Conservation (phyloP, 2,329 filamentous ascomycete genomes). For the Ascochyta viciae-villosae region DNA sequence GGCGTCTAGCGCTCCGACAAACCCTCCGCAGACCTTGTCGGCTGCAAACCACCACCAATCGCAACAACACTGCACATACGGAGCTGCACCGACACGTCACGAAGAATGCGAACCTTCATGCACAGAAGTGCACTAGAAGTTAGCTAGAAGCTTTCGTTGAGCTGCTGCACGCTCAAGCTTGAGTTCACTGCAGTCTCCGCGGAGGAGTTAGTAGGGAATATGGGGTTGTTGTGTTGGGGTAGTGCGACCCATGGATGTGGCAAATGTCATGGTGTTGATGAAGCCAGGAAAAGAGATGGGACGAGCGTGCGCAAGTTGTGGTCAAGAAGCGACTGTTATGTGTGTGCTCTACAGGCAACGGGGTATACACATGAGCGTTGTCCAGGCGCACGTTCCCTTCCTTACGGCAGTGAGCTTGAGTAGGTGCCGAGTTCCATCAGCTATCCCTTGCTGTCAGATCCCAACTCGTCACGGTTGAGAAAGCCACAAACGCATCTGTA, state of each 20-base stretch:
- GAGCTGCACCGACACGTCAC: slow-evolving; percentile 8
- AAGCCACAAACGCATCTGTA: slow-evolving; percentile 9
- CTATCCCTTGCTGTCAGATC: slow-evolving; percentile 6
- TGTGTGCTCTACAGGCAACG: not conserved
- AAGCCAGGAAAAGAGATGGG: not conserved
- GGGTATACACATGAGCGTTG: not conserved
- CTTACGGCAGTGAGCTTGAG: slow-evolving; percentile 4
- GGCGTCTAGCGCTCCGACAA: slow-evolving; percentile 18
- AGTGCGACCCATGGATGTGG: not conserved
- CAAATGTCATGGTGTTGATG: not conserved
- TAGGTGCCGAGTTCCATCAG: not conserved
- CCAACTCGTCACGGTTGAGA: slow-evolving; percentile 10
- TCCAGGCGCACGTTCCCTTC: not conserved
- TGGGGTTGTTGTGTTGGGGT: slow-evolving; percentile 1
- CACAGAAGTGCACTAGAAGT: slow-evolving; percentile 15
- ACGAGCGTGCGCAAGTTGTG: not conserved
- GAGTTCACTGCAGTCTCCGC: slow-evolving; percentile 4
- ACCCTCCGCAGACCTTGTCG: slow-evolving; percentile 12
- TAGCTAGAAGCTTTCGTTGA: slow-evolving; percentile 13
- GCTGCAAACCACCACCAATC: slow-evolving; percentile 7
- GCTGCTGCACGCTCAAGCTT: slow-evolving; percentile 6
- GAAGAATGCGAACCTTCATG: slow-evolving; percentile 4
- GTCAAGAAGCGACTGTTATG: not conserved
- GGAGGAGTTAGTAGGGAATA: slow-evolving; percentile 1
- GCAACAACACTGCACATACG: not conserved